These are phyloP conservation scores for Calonectria pseudoturangicola DNA, from an alignment of 2,329 filamentous ascomycete genomes.

Conservation along the genomic window DNA sequence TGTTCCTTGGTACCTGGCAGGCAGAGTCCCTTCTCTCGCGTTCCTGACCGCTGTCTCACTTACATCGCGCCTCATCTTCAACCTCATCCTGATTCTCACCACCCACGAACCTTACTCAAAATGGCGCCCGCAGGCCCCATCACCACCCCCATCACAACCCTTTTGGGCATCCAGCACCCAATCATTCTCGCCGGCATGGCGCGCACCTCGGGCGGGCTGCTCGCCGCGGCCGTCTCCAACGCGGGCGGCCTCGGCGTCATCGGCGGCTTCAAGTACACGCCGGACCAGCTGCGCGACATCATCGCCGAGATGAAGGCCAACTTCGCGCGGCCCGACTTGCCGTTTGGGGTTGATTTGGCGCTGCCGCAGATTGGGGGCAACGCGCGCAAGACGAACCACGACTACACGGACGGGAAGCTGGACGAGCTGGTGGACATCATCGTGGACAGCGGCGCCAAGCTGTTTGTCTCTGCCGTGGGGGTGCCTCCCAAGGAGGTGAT, in stretches of 20 bases:
- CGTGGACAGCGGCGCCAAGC: constrained; percentile 86
- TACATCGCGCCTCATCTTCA: constrained; percentile 4
- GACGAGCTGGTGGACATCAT: constrained; percentile 92
- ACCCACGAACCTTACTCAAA: constrained; percentile 19
- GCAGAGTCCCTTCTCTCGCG: background rate
- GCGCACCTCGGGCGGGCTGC: constrained; percentile 83
- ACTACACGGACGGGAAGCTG: constrained; percentile 93
- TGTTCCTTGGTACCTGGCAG: background rate
- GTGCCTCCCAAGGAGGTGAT: constrained; percentile 86
- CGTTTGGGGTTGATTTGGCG: constrained; percentile 94
- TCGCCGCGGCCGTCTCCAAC: constrained; percentile 92
- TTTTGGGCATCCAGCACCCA: constrained; percentile 90
- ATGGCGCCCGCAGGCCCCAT: constrained; percentile 73
- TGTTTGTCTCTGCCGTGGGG: constrained; percentile 93
- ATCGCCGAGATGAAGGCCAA: constrained; percentile 89
- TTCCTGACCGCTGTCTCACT: constrained; percentile 4
- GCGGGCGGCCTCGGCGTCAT: constrained; percentile 89
- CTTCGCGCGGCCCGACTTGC: constrained; percentile 79
- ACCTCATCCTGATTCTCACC: background rate
- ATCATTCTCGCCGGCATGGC: constrained; percentile 97
- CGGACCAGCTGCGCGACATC: constrained; percentile 84
- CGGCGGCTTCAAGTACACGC: constrained; percentile 83
- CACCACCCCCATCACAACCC: constrained; percentile 84
- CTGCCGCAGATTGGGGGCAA: constrained; percentile 90
- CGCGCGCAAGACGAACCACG: constrained; percentile 94